Evolutionary conservation across 306 rosid species (phyloP).

Genomic region (Trichosanthes truncata): DNA sequence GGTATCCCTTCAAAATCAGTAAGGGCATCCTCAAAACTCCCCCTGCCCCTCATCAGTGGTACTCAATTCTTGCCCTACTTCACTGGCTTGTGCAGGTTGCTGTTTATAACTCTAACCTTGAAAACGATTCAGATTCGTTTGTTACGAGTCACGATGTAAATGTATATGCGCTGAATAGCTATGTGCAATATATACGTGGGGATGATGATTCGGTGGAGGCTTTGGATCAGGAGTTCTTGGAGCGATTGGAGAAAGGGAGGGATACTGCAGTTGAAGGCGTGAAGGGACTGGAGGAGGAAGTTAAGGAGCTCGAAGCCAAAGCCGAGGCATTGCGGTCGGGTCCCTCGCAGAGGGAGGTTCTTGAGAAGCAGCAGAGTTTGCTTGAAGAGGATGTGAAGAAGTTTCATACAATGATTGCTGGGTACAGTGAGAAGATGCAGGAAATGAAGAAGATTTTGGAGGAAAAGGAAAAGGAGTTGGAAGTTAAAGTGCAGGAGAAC

Average conservation of each 20-base stretch:
- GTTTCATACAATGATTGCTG: slow-evolving; percentile 53
- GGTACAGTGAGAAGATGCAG: slow-evolving; percentile 24
- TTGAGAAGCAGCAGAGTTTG: slow-evolving; percentile 45
- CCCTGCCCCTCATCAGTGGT: slow-evolving; percentile 91
- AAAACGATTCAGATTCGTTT: slow-evolving; percentile 16
- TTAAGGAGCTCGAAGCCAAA: slow-evolving; percentile 21
- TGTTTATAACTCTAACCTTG: slow-evolving; percentile 21
- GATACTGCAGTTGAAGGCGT: slow-evolving; percentile 22
- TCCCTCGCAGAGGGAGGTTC: slow-evolving; percentile 43
- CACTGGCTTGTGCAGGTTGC: slow-evolving; percentile 87
- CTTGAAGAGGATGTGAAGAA: slow-evolving; percentile 68
- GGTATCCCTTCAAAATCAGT: slow-evolving; percentile 62
- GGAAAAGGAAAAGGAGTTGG: slow-evolving; percentile 55
- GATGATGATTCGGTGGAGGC: slow-evolving; percentile 52
- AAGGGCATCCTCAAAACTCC: slow-evolving; percentile 65
- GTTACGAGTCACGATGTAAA: slow-evolving; percentile 21
- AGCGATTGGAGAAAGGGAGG: slow-evolving; percentile 35
- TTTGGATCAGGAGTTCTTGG: slow-evolving; percentile 32
- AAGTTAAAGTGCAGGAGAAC: slow-evolving; percentile 42
- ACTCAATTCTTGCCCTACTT: slow-evolving; percentile 56
- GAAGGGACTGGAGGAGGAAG: slow-evolving; percentile 11
- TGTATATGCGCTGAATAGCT: slow-evolving; percentile 34
- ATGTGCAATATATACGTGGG: slow-evolving; percentile 43
- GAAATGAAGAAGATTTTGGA: slow-evolving; percentile 34
- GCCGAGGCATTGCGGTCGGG: slow-evolving; percentile 30